Base-by-base conservation (phyloP, 1,139 yeast genomes). In the Wickerhamomyces sp. region DNA sequence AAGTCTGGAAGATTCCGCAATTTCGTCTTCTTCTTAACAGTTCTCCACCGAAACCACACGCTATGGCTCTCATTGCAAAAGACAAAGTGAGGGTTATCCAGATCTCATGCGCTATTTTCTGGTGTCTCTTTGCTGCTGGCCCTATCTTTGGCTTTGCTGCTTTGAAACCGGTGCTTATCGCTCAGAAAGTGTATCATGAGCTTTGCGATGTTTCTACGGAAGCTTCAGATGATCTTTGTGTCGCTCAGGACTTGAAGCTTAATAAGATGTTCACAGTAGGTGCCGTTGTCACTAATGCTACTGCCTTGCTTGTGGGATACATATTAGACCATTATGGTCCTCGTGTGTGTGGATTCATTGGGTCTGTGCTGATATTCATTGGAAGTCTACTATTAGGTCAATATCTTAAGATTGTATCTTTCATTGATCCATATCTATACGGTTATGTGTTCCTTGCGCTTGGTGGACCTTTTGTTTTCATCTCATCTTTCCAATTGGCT, bases 131-230 rank as follows among this genome's bases (percentile, higher is more conserved):
- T 29, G 90, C 96, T 3, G 96, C 96, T 0, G 97, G 97, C 2
- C 89, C 95, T 1, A 82, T 89, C 10, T 90, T 90, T 68, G 95
- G 97, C 2, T 90, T 89, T 65, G 96, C 97, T 16, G 97, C 97
- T 3, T 66, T 90, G 40, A 90, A 90, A 56, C 95, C 95, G 5
- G 76, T 89, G 4, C 67, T 90, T 35, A 76, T 87, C 20, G 61
- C 69, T 9, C 90, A 89, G 58, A 88, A 89, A 2, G 79, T 89
- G n/a, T 90, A 90, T 55, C 61, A 70, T 24, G 74, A 77, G 12
- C 59, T 66, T 18, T 90, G 97, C 32, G 49, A 50, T 21, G 43
- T 30, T n/a, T 19, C 22, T n/a, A 30, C 32, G 5, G 21, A 28
- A 9, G 10, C 7, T 5, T n/a, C 38, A 4, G 55, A 51, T 50